phyloP scores from a whole-genome alignment of 2,329 filamentous ascomycete species.

The Sporothrix globosa region DNA sequence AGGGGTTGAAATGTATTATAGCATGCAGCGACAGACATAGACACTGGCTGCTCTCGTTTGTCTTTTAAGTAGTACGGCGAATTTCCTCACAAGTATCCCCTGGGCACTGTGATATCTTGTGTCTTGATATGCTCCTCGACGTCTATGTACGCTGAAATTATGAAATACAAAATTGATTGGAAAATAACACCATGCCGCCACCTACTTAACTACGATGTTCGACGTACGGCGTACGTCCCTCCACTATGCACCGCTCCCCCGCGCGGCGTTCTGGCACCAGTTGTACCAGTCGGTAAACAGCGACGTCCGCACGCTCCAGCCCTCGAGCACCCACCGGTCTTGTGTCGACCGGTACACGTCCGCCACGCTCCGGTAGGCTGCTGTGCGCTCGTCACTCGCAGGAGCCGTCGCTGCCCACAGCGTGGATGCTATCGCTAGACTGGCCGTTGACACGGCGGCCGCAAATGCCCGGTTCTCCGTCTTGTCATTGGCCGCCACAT shows the following conservation, averaged over 20 bases:
- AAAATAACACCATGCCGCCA: too few relatives aligned
- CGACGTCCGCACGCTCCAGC: constrained; percentile 62
- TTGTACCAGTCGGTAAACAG: constrained; percentile 76
- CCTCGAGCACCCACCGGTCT: constrained; percentile 61
- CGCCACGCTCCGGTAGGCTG: constrained; percentile 49
- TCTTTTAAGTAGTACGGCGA: not conserved
- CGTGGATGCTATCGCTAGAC: constrained; percentile 66
- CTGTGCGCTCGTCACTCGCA: not conserved
- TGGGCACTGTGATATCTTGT: too few relatives aligned
- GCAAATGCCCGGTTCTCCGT: constrained; percentile 67
- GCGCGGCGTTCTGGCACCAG: constrained; percentile 54
- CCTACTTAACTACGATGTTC: too few relatives aligned
- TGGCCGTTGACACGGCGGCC: constrained; percentile 73
- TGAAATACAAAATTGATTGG: too few relatives aligned
- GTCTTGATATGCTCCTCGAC: not conserved
- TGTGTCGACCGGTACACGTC: constrained; percentile 67
- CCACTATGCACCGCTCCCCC: not conserved
- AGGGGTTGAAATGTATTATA: constrained; percentile 12
- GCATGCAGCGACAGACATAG: constrained; percentile 19
- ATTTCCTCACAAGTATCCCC: not conserved
- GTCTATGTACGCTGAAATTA: not conserved
- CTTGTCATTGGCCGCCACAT: constrained; percentile 66
- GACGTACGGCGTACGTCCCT: too few relatives aligned
- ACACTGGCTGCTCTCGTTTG: constrained; percentile 2
- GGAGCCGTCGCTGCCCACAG: constrained; percentile 53